Evolutionary conservation across 2,329 filamentous ascomycete species (phyloP).

Genomic region (Fusarium sp.): DNA sequence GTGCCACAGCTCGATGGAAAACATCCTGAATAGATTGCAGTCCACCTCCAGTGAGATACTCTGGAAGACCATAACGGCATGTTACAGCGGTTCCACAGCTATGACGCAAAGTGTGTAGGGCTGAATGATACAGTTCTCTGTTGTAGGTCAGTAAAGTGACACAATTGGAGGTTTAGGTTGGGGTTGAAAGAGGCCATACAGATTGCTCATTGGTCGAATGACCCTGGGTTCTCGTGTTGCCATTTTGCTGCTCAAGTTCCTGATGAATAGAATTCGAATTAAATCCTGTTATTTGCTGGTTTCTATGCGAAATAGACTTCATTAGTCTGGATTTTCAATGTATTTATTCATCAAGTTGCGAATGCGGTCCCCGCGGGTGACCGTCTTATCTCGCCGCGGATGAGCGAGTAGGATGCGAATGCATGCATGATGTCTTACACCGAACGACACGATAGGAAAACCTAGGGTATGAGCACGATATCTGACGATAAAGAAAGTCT

Average conservation of each 20-base stretch:
- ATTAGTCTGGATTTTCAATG: background rate
- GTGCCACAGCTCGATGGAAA: constrained; percentile 30
- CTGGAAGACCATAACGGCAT: constrained; percentile 31
- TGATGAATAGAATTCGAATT: background rate
- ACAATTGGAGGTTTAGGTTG: background rate
- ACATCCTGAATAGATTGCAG: constrained; percentile 5
- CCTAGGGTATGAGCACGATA: background rate
- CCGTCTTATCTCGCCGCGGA: constrained; percentile 21
- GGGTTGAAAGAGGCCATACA: constrained; percentile 20
- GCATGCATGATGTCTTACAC: background rate
- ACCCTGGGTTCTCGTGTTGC: constrained; percentile 8
- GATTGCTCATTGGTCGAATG: constrained; percentile 38
- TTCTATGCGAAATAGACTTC: background rate
- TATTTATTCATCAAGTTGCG: constrained; percentile 18
- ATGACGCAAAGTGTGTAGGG: constrained; percentile 31
- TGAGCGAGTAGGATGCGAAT: constrained; percentile 13
- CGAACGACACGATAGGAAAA: background rate
- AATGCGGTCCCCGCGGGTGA: constrained; percentile 26
- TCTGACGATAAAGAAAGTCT: background rate
- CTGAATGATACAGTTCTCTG: constrained; percentile 36
- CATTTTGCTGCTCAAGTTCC: constrained; percentile 8
- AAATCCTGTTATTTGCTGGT: background rate
- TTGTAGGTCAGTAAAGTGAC: background rate
- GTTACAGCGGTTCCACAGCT: constrained; percentile 31
- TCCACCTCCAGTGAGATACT: background rate